Evolutionary conservation across 768 basidiomycete species (phyloP).

Genomic region (Serpula lacrymans): DNA sequence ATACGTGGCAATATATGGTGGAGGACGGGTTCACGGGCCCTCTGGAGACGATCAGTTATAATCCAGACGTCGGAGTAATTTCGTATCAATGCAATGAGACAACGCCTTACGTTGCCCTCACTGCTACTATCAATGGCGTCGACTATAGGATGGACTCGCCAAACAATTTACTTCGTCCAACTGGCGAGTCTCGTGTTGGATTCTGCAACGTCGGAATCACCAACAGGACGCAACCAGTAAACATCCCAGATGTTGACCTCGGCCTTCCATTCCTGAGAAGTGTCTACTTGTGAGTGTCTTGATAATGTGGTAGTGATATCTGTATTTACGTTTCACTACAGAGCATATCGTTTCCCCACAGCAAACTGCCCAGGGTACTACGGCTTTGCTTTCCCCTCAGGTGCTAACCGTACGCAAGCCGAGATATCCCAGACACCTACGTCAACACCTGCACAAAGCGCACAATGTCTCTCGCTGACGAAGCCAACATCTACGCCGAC

Average conservation of each 20-base stretch:
- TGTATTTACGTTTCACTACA: constrained; percentile 1
- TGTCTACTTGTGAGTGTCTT: constrained; percentile 24
- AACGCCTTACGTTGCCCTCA: constrained; percentile 20
- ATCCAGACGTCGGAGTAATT: neutral
- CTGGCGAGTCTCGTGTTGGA: neutral
- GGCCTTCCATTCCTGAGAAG: constrained; percentile 29
- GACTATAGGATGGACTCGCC: constrained; percentile 27
- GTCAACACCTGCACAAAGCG: constrained; percentile 22
- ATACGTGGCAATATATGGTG: constrained; percentile 14
- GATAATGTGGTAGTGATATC: neutral
- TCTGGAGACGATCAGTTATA: neutral
- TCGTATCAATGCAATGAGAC: constrained; percentile 20
- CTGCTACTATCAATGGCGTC: constrained; percentile 27
- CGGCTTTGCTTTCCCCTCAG: constrained; percentile 27
- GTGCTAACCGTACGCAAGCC: constrained; percentile 21
- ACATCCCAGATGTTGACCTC: constrained; percentile 12
- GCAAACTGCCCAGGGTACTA: constrained; percentile 27
- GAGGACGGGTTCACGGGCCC: constrained; percentile 15
- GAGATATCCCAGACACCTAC: constrained; percentile 26
- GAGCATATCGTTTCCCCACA: constrained; percentile 31
- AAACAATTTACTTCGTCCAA: constrained; percentile 18
- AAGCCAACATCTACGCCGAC: constrained; percentile 25
- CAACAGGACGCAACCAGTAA: constrained; percentile 9
- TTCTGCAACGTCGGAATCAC: constrained; percentile 21
- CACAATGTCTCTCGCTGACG: constrained; percentile 20